phyloP scores from a whole-genome alignment of 805 yeast genomes.

The Yamadazyma olivae region DNA sequence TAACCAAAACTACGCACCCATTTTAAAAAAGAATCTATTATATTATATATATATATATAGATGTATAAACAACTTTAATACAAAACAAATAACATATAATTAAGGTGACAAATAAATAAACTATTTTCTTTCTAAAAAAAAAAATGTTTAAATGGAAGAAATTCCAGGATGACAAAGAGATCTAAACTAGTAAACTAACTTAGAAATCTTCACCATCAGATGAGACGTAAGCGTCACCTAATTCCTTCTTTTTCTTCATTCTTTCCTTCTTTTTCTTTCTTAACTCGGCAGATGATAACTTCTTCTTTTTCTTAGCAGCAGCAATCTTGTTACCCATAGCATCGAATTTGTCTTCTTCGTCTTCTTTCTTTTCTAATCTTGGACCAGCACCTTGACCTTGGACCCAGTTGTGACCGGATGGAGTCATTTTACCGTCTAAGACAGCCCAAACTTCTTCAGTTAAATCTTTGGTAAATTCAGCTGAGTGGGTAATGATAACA shows the following conservation, averaged over 20 bases:
- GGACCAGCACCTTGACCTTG: slow-evolving; percentile 99
- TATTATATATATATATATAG: slow-evolving; percentile 10
- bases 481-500: slow-evolving; percentile 99
- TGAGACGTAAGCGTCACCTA: slow-evolving; percentile 99
- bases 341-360: slow-evolving; percentile 97
- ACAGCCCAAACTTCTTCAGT: slow-evolving; percentile 99
- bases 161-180: no score
- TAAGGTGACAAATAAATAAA: slow-evolving; percentile 2
- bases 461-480: slow-evolving; percentile 98
- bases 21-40: slow-evolving; percentile 10
- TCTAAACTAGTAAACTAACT: no score
- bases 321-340: slow-evolving; percentile 99
- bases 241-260: slow-evolving; percentile 99
- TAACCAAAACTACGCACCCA: no score
- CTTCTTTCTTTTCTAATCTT: slow-evolving; percentile 96
- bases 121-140: slow-evolving; percentile 3
- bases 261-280: slow-evolving; percentile 99
- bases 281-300: slow-evolving; percentile 97
- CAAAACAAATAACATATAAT: slow-evolving; percentile 10
- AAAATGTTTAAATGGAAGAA: no score
- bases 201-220: slow-evolving; percentile 79
- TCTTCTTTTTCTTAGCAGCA: slow-evolving; percentile 92
- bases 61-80: slow-evolving; percentile 12
- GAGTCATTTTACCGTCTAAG: slow-evolving; percentile 96
- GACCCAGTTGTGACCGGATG: slow-evolving; percentile 99